phyloP scores from a whole-genome alignment of 305 asterid genomes.

The Plantago coronopus region DNA sequence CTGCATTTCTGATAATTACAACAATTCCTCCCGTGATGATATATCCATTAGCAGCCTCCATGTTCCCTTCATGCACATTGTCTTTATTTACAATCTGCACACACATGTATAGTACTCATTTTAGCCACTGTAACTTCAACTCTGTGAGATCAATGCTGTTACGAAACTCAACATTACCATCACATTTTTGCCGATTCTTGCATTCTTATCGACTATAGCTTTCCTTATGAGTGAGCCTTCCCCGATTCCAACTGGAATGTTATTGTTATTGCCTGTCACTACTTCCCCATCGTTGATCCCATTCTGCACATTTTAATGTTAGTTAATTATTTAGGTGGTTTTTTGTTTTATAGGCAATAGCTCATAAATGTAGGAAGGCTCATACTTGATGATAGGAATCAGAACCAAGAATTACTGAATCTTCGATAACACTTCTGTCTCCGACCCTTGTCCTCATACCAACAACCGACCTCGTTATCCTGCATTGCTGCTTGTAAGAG shows the following conservation, averaged over 20 bases:
- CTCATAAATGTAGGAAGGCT: no score
- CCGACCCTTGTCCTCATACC: constrained; percentile 72
- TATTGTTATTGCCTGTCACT: constrained; percentile 5
- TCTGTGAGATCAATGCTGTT: not conserved
- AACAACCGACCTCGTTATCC: constrained; percentile 58
- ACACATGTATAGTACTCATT: not conserved
- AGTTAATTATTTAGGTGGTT: not conserved
- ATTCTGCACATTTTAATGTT: constrained; percentile 23
- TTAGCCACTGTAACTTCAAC: not conserved
- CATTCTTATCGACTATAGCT: constrained; percentile 71
- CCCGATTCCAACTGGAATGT: constrained; percentile 65
- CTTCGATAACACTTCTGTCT: constrained; percentile 58
- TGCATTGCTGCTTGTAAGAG: constrained; percentile 54
- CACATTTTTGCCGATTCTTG: constrained; percentile 75
- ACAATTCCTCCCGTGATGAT: constrained; percentile 58
- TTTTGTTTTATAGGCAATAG: not conserved
- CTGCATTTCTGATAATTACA: constrained; percentile 52
- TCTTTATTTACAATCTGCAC: constrained; percentile 77
- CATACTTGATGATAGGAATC: constrained; percentile 62
- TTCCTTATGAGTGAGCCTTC: constrained; percentile 57
- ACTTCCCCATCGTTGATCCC: constrained; percentile 27
- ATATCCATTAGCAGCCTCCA: constrained; percentile 58
- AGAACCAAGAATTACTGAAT: constrained; percentile 72
- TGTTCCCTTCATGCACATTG: constrained; percentile 56
- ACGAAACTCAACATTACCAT: constrained; percentile 35